Percentiles rank a stretch among this genome's conserved stretches.
phyloP scores from a whole-genome alignment of 2,329 filamentous ascomycete genomes.

The Fusarium aywerte region DNA sequence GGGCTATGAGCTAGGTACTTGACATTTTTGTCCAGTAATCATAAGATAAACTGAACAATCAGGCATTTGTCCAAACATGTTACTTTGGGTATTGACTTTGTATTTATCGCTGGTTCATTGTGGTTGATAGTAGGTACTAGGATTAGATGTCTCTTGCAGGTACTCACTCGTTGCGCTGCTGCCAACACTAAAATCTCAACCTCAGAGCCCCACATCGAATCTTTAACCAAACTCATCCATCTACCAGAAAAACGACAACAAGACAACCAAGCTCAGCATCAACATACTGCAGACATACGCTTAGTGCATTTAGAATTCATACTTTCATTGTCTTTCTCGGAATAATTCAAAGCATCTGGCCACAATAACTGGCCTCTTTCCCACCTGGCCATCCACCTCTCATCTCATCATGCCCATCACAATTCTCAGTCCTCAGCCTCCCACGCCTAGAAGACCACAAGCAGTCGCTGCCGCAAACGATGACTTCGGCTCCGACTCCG shows the following conservation, averaged over 20 bases:
- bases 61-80: background rate
- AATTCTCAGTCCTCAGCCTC: conserved; percentile 56
- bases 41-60: no score
- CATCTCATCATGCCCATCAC: conserved; percentile 59
- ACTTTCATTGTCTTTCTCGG: no score
- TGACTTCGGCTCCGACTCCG: conserved; percentile 57
- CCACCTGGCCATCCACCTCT: conserved; percentile 17
- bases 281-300: background rate
- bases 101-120: background rate
- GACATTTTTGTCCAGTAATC: background rate
- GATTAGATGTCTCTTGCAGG: background rate
- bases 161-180: background rate
- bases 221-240: conserved; percentile 41
- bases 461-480: conserved; percentile 43
- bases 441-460: conserved; percentile 41
- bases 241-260: conserved; percentile 12
- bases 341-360: no score
- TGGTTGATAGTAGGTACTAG: background rate
- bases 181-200: conserved; percentile 45
- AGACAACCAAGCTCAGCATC: conserved; percentile 4
- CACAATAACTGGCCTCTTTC: background rate
- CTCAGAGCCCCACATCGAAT: conserved; percentile 46
- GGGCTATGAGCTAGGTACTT: background rate
- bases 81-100: background rate
- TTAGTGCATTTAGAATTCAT: background rate